These are phyloP conservation scores for Dianthus caryophyllus DNA, from an alignment of 148 eudicot genomes.

Conservation along the genomic window DNA sequence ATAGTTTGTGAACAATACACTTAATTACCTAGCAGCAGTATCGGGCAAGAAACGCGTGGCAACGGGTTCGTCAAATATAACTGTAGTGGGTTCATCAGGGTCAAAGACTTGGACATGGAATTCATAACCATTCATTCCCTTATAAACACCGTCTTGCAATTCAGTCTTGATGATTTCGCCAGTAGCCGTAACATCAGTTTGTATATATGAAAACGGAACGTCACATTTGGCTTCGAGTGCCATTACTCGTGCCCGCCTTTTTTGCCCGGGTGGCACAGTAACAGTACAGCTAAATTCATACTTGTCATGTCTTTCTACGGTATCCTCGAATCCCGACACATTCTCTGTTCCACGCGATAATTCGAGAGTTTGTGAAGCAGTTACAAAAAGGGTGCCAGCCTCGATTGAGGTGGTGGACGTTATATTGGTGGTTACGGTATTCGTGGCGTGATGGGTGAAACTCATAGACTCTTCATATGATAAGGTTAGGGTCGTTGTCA, in stretches of 20 bases:
- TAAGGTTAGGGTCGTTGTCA: background rate
- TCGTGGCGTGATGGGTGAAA: background rate
- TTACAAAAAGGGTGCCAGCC: background rate
- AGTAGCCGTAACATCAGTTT: background rate
- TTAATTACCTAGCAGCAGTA: slow-evolving; percentile 3
- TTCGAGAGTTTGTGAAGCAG: no score
- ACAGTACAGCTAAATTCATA: background rate
- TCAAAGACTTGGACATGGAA: slow-evolving; percentile 11
- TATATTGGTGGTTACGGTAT: background rate
- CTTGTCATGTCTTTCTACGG: background rate
- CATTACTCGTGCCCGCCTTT: background rate
- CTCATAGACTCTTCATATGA: background rate
- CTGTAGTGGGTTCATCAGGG: background rate
- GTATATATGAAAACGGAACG: background rate
- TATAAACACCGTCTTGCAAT: background rate
- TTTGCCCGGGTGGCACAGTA: background rate
- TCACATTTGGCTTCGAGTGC: slow-evolving; percentile 4
- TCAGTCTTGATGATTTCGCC: background rate
- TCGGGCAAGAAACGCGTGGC: slow-evolving; percentile 9
- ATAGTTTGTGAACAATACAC: no score
- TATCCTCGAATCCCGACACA: background rate
- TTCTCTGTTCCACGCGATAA: no score
- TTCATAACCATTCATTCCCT: slow-evolving; percentile 2
- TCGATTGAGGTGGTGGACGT: background rate
- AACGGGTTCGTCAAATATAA: background rate